These are phyloP conservation scores for Suillus sp. DNA, from an alignment of 768 basidiomycete genomes.

Conservation along the genomic window DNA sequence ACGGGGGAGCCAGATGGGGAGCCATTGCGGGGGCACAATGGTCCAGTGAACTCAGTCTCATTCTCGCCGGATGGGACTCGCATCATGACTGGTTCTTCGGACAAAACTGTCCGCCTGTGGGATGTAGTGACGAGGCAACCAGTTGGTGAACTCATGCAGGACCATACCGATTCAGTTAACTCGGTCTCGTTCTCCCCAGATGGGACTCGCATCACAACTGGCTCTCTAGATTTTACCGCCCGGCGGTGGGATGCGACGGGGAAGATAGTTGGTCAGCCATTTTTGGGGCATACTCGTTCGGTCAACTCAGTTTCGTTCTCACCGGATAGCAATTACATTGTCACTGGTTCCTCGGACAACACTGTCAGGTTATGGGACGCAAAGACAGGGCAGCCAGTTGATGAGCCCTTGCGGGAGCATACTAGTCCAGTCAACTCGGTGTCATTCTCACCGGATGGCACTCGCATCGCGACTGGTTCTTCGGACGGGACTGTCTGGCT, in stretches of 20 bases:
- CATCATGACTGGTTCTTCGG: constrained; percentile 23
- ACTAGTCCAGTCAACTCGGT: constrained; percentile 7
- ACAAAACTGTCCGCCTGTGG: constrained; percentile 24
- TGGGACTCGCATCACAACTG: constrained; percentile 9
- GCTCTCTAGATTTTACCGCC: constrained; percentile 14
- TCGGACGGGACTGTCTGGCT: constrained; percentile 11
- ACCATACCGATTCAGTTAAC: constrained; percentile 8
- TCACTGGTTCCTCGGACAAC: constrained; percentile 10
- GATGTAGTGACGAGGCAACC: constrained; percentile 15
- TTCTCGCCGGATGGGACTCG: constrained; percentile 17
- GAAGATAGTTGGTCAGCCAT: constrained; percentile 1
- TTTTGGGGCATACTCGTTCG: constrained; percentile 13
- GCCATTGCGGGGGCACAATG: constrained; percentile 9
- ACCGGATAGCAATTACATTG: constrained; percentile 16
- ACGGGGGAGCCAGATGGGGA: constrained; percentile 9
- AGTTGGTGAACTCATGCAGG: constrained; percentile 1
- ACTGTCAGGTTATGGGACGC: constrained; percentile 2
- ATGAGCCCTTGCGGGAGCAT: constrained; percentile 9
- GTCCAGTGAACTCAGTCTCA: constrained; percentile 4
- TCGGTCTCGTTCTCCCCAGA: constrained; percentile 19
- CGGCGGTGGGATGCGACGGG: constrained; percentile 18
- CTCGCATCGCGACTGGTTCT: constrained; percentile 14
- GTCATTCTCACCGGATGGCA: constrained; percentile 21
- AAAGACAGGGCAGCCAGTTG: not conserved
- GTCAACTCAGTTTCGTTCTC: constrained; percentile 20